These are phyloP conservation scores for Protomyces lactucae-debilis DNA, from an alignment of 1,139 yeast genomes.

Conservation along the genomic window DNA sequence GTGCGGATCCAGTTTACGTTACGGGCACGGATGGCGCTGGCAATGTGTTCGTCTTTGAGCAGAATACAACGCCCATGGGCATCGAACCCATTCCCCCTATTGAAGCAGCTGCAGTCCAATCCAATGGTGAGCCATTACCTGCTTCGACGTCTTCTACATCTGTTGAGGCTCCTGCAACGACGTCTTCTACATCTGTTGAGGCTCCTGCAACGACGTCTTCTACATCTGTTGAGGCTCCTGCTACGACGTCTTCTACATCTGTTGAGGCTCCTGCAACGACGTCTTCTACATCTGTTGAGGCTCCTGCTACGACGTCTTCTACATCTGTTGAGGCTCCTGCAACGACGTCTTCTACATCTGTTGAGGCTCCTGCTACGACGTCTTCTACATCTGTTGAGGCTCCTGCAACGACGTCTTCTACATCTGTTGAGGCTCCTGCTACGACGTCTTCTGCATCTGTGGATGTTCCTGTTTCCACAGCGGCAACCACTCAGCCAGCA, in stretches of 20 bases:
- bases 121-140: background rate
- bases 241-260: background rate
- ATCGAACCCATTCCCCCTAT: background rate
- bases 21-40: background rate
- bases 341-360: background rate
- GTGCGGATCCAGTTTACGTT: background rate
- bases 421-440: background rate
- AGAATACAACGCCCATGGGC: background rate
- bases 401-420: background rate
- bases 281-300: background rate
- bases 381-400: background rate
- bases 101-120: background rate
- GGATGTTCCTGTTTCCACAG: background rate
- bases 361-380: background rate
- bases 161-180: background rate
- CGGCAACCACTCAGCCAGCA: background rate
- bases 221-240: background rate
- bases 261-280: background rate
- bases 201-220: background rate
- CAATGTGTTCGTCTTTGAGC: background rate
- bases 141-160: background rate
- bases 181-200: background rate
- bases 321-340: background rate
- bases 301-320: background rate
- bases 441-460: background rate